These are phyloP conservation scores for Candida krabiensis DNA, from an alignment of 805 yeast species.

Conservation along the genomic window DNA sequence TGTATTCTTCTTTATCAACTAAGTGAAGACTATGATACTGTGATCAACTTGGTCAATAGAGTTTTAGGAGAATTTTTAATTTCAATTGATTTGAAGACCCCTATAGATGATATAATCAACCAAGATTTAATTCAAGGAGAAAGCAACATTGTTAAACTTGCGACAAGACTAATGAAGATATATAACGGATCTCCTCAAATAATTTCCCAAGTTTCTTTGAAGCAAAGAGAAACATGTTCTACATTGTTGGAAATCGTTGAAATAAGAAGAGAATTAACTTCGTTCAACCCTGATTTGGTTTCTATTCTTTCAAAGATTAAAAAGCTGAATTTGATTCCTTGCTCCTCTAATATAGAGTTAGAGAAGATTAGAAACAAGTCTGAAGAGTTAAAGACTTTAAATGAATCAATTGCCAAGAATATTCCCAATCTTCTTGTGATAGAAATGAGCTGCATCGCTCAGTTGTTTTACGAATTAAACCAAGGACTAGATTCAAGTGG, in stretches of 20 bases:
- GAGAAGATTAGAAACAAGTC: constrained; percentile 61
- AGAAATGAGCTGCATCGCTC: constrained; percentile 75
- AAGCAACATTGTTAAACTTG: constrained; percentile 46
- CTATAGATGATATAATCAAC: constrained; percentile 20
- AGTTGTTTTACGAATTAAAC: constrained; percentile 47
- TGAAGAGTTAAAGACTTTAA: constrained; percentile 61
- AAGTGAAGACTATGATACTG: constrained; percentile 84
- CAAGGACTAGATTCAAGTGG: constrained; percentile 31
- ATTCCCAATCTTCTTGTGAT: constrained; percentile 79
- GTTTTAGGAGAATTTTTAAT: constrained; percentile 76
- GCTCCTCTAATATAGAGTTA: constrained; percentile 47
- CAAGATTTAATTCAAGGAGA: constrained; percentile 37
- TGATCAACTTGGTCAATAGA: constrained; percentile 69
- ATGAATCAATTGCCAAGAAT: constrained; percentile 73
- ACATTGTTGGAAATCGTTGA: constrained; percentile 64
- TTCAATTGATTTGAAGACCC: constrained; percentile 50
- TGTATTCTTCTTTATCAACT: constrained; percentile 84
- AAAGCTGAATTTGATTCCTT: constrained; percentile 66
- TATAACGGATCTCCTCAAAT: constrained; percentile 60
- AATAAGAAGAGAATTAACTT: constrained; percentile 55
- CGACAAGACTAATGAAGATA: constrained; percentile 43
- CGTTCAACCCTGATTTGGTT: constrained; percentile 57
- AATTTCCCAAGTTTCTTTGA: constrained; percentile 50
- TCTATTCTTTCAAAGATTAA: constrained; percentile 47
- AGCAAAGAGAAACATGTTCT: constrained; percentile 64